Evolutionary conservation across 176 grass and related monocot genomes (phyloP).

Genomic region (Eremochloa ophiuroides): DNA sequence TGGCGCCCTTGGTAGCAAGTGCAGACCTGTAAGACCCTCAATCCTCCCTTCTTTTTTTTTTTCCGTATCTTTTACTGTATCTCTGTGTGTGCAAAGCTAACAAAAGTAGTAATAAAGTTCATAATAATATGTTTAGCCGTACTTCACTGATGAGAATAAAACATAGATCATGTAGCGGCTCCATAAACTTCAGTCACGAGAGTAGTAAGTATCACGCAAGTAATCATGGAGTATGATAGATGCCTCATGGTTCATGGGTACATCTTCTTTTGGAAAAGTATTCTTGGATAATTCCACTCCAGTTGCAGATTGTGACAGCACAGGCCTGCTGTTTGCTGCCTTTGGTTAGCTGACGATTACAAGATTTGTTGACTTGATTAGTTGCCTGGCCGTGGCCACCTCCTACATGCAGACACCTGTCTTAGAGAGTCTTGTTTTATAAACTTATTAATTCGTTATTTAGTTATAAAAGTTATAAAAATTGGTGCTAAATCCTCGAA

Average conservation of each 20-base stretch:
- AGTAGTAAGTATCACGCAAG: background rate
- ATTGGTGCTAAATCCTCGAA: background rate
- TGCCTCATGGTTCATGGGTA: background rate
- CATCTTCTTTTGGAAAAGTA: background rate
- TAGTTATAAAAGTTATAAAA: background rate
- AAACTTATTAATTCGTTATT: background rate
- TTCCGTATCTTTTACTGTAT: background rate
- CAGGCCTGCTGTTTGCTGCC: background rate
- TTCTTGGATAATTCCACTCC: background rate
- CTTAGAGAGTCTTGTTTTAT: background rate
- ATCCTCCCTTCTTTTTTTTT: background rate
- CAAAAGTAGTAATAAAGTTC: background rate
- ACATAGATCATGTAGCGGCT: background rate
- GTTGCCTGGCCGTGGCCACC: background rate
- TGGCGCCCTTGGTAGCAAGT: conserved; percentile 31
- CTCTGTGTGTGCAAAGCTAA: background rate
- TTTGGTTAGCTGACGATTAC: background rate
- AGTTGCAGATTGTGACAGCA: background rate
- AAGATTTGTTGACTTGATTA: background rate
- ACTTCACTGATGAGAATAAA: background rate
- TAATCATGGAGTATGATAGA: background rate
- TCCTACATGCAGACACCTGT: background rate
- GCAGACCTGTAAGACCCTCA: conserved; percentile 26
- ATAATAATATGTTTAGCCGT: background rate
- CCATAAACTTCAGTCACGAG: background rate